These are phyloP conservation scores for Saccharomyces kudriavzevii DNA, from an alignment of 805 yeast genomes.

Conservation along the genomic window DNA sequence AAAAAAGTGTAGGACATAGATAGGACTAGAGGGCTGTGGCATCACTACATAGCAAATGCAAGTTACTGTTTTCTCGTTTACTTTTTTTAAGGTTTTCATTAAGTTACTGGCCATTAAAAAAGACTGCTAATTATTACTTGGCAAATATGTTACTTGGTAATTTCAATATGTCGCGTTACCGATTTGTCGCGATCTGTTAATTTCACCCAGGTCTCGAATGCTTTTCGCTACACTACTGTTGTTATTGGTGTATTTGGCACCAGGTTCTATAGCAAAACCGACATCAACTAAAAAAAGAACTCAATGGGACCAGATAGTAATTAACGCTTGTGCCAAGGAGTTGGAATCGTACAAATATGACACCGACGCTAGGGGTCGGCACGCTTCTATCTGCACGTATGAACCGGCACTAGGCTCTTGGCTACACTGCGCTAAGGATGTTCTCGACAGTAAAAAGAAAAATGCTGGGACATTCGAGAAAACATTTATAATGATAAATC, in stretches of 20 bases:
- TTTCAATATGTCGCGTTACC: background rate
- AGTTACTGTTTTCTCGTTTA: background rate
- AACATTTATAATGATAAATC: background rate
- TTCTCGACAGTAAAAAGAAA: background rate
- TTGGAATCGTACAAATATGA: background rate
- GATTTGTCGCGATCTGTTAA: background rate
- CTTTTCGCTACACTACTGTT: background rate
- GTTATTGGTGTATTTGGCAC: background rate
- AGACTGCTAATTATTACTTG: background rate
- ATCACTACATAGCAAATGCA: background rate
- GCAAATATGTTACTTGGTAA: background rate
- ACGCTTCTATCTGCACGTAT: conserved; percentile 1
- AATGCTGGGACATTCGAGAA: background rate
- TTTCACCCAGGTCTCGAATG: background rate
- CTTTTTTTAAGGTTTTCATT: background rate
- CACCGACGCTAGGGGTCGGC: background rate
- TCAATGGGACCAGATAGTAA: conserved; percentile 2
- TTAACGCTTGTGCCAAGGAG: conserved; percentile 2
- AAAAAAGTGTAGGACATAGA: background rate
- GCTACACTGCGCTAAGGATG: background rate
- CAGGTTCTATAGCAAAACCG: background rate
- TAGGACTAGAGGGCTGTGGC: background rate
- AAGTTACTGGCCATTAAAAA: background rate
- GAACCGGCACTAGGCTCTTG: conserved; percentile 1
- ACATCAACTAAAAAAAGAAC: background rate